A percentile compares a stretch with the other conserved stretches of the same genome.
Evolutionary conservation across 2,329 filamentous ascomycete genomes (phyloP).

Genomic region (Bipolaris victoriae): DNA sequence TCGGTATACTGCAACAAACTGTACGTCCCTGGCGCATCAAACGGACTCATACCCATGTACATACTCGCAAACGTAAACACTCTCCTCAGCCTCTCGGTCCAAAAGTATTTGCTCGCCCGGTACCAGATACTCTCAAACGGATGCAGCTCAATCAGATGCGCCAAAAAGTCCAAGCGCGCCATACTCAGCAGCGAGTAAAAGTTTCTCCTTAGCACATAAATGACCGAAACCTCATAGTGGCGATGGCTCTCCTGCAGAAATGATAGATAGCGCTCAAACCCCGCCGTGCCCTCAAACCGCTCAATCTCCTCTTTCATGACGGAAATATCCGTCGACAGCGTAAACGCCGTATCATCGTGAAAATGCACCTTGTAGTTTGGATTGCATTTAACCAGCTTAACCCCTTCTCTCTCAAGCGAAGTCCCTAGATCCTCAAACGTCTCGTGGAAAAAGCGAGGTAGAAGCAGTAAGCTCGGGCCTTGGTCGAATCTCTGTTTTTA

Average conservation of each 20-base stretch:
- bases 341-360: constrained; percentile 68
- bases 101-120: constrained; percentile 70
- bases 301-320: constrained; percentile 75
- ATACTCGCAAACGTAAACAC: constrained; percentile 81
- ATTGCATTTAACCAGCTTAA: constrained; percentile 72
- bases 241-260: constrained; percentile 71
- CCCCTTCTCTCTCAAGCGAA: constrained; percentile 67
- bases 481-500: constrained; percentile 69
- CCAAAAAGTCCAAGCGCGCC: constrained; percentile 63
- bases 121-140: constrained; percentile 74
- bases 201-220: constrained; percentile 70
- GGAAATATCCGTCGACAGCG: constrained; percentile 70
- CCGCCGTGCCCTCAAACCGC: constrained; percentile 73
- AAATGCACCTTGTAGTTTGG: constrained; percentile 80
- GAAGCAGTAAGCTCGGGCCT: constrained; percentile 74
- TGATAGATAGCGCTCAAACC: constrained; percentile 70
- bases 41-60: constrained; percentile 84
- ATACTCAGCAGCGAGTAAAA: constrained; percentile 67
- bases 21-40: constrained; percentile 77
- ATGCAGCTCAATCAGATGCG: constrained; percentile 66
- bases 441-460: constrained; percentile 73
- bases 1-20: constrained; percentile 77
- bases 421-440: constrained; percentile 73
- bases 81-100: constrained; percentile 69
- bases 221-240: constrained; percentile 72